These are phyloP conservation scores for Cicer arietinum DNA, from an alignment of 306 rosid species.

Conservation along the genomic window DNA sequence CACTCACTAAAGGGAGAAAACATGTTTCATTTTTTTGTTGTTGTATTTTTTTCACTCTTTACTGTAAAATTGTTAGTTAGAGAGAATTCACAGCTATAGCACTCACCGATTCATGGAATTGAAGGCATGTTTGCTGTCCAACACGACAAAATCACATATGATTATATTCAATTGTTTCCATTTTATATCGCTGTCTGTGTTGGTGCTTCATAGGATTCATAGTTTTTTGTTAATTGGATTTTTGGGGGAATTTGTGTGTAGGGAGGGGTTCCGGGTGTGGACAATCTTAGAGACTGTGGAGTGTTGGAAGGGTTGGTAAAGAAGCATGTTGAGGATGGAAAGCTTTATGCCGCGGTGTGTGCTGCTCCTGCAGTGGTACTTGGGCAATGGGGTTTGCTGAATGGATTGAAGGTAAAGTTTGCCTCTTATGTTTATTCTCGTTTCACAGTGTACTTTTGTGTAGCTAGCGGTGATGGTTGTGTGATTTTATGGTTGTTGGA, in stretches of 20 bases:
- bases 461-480: slow-evolving; percentile 27
- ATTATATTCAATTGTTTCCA: neutral
- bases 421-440: neutral
- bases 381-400: slow-evolving; percentile 88
- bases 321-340: slow-evolving; percentile 75
- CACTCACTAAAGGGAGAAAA: neutral
- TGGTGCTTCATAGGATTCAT: neutral
- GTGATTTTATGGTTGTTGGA: slow-evolving; percentile 40
- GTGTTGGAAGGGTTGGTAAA: slow-evolving; percentile 47
- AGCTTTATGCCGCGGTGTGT: slow-evolving; percentile 83
- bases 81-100: neutral
- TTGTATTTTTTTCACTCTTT: neutral
- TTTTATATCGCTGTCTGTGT: neutral
- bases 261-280: slow-evolving; percentile 94
- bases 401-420: slow-evolving; percentile 76
- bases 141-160: no score
- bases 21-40: neutral
- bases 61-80: neutral
- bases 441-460: neutral
- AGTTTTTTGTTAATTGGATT: neutral
- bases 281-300: slow-evolving; percentile 46
- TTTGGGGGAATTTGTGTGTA: slow-evolving; percentile 39
- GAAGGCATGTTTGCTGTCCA: no score
- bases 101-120: no score
- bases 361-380: slow-evolving; percentile 94